phyloP scores from a whole-genome alignment of 352 stramenopile genomes.

The Globisporangium iwayamae region DNA sequence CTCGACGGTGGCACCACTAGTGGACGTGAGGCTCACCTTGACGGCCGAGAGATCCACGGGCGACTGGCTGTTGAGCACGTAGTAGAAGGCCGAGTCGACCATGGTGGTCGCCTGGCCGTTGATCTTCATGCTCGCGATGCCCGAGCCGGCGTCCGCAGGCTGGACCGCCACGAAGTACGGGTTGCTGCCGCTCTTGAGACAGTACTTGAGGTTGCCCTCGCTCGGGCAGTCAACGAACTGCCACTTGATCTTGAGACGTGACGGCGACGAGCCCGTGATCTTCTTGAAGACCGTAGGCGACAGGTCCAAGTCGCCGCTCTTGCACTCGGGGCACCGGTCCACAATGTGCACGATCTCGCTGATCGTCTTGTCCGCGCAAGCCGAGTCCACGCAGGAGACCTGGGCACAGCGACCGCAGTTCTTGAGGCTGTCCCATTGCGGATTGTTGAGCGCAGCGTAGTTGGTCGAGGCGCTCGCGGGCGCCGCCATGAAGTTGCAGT shows the following conservation, averaged over 20 bases:
- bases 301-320: constrained; percentile 54
- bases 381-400: constrained; percentile 51
- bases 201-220: constrained; percentile 35
- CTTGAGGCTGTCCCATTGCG: constrained; percentile 50
- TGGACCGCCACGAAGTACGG: constrained; percentile 30
- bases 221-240: constrained; percentile 40
- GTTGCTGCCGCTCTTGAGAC: constrained; percentile 45
- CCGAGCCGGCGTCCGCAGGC: constrained; percentile 28
- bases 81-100: constrained; percentile 69
- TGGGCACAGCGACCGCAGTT: constrained; percentile 69
- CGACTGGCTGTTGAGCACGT: constrained; percentile 35
- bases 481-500: constrained; percentile 35
- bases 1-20: constrained; percentile 32
- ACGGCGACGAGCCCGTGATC: constrained; percentile 28
- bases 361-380: constrained; percentile 36
- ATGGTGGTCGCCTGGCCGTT: constrained; percentile 41
- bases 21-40: constrained; percentile 39
- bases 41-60: constrained; percentile 29
- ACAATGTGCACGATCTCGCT: constrained; percentile 56
- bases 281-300: constrained; percentile 32
- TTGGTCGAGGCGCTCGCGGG: constrained; percentile 22
- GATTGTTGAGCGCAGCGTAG: constrained; percentile 66
- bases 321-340: constrained; percentile 72
- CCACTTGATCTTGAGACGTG: constrained; percentile 35
- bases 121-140: constrained; percentile 30